Evolutionary conservation across 352 stramenopile genomes (phyloP).

Genomic region (Phytophthora quininea): DNA sequence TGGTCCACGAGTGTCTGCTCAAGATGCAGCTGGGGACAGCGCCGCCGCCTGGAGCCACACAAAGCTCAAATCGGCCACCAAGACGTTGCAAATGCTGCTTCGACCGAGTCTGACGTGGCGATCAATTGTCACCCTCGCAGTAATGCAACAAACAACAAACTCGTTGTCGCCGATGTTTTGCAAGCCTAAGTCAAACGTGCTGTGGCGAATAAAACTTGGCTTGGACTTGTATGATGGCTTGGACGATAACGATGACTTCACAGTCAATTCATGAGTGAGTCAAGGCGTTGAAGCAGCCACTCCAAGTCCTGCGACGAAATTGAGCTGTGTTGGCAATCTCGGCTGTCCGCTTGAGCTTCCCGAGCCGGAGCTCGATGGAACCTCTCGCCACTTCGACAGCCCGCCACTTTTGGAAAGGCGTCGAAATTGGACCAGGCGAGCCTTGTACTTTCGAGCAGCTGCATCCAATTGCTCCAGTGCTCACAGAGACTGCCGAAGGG

Average conservation of each 20-base stretch:
- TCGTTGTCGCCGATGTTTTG: background rate
- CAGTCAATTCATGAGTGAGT: no score
- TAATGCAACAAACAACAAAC: slow-evolving; percentile 6
- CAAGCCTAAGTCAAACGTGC: no score
- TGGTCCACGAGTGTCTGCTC: slow-evolving; percentile 14
- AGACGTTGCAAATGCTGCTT: slow-evolving; percentile 21
- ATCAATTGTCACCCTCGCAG: slow-evolving; percentile 6
- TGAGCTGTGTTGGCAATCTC: no score
- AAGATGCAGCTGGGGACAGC: slow-evolving; percentile 13
- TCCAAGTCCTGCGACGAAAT: no score
- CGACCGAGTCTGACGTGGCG: slow-evolving; percentile 20
- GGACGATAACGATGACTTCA: no score
- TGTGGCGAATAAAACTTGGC: no score
- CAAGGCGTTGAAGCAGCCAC: no score
- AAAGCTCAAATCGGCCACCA: background rate
- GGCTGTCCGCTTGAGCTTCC: no score
- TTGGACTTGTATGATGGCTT: no score
- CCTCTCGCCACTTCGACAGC: no score
- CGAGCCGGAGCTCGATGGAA: background rate
- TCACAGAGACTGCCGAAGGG: slow-evolving; percentile 14
- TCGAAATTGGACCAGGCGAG: slow-evolving; percentile 19
- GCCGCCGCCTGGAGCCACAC: slow-evolving; percentile 3
- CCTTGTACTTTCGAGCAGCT: slow-evolving; percentile 19
- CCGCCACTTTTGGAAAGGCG: slow-evolving; percentile 15
- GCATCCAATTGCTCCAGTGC: background rate